phyloP scores from a whole-genome alignment of 768 basidiomycete genomes.

The Podaxis carcinomalis region DNA sequence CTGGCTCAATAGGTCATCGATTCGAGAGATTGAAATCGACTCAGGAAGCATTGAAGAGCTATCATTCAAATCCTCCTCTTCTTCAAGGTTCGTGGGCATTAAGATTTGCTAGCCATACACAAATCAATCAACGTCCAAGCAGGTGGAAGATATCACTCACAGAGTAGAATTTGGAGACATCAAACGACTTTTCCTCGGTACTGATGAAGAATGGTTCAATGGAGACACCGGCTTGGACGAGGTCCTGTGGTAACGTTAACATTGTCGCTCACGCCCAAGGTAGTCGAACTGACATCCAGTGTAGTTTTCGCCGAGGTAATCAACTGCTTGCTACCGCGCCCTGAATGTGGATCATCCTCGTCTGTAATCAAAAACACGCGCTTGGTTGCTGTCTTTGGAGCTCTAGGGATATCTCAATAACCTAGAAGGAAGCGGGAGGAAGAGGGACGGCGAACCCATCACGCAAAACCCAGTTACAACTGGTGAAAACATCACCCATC shows the following conservation, averaged over 20 bases:
- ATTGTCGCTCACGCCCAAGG: neutral
- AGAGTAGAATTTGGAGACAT: constrained; percentile 72
- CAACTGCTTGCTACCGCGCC: constrained; percentile 52
- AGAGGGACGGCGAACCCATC: constrained; percentile 58
- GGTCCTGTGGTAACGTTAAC: constrained; percentile 48
- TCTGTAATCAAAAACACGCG: constrained; percentile 93
- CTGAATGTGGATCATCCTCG: constrained; percentile 71
- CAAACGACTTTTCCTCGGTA: constrained; percentile 61
- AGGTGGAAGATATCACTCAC: constrained; percentile 34
- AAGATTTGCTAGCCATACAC: constrained; percentile 51
- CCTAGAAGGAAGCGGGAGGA: neutral
- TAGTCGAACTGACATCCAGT: constrained; percentile 44
- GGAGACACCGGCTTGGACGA: constrained; percentile 71
- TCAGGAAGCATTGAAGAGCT: constrained; percentile 51
- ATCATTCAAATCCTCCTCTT: constrained; percentile 45
- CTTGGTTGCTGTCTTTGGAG: constrained; percentile 86
- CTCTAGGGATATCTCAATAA: constrained; percentile 36
- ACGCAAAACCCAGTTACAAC: constrained; percentile 85
- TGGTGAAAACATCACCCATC: constrained; percentile 87
- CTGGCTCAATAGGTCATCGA: constrained; percentile 73
- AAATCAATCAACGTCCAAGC: neutral
- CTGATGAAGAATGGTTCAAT: constrained; percentile 91
- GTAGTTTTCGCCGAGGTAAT: constrained; percentile 70
- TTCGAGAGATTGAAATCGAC: constrained; percentile 71
- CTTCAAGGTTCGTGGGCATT: constrained; percentile 44